Evolutionary conservation across 805 yeast genomes (phyloP).

Genomic region (Saccharomycopsis sp.): DNA sequence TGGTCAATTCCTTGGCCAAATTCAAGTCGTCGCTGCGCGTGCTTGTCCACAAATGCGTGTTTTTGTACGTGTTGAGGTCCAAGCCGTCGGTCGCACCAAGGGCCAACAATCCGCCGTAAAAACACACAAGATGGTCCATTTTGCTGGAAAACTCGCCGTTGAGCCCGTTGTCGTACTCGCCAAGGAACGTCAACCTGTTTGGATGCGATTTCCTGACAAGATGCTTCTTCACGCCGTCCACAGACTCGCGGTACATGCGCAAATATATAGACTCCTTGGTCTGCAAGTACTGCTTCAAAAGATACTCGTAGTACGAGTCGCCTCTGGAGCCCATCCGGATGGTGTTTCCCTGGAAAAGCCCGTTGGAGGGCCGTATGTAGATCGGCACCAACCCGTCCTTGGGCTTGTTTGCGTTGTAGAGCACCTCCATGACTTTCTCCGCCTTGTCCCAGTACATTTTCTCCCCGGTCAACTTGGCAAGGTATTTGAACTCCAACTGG

Average conservation of each 20-base stretch:
- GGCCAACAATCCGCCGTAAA: conserved; percentile 82
- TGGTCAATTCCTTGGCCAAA: conserved; percentile 66
- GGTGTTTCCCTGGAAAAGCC: conserved; percentile 52
- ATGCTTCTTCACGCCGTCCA: conserved; percentile 67
- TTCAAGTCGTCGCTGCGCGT: conserved; percentile 55
- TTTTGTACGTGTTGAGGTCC: conserved; percentile 47
- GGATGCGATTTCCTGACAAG: conserved; percentile 58
- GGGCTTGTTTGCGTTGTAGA: conserved; percentile 55
- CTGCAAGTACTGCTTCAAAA: conserved; percentile 78
- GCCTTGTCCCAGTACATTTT: conserved; percentile 67
- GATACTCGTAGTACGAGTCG: conserved; percentile 87
- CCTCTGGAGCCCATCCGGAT: conserved; percentile 89
- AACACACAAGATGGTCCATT: conserved; percentile 92
- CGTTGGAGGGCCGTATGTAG: conserved; percentile 67
- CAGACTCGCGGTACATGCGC: conserved; percentile 70
- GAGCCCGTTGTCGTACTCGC: conserved; percentile 72
- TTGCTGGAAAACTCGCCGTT: conserved; percentile 53
- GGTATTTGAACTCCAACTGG: conserved; percentile 80
- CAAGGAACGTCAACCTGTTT: conserved; percentile 56
- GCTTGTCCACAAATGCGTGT: conserved; percentile 49
- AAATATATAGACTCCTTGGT: conserved; percentile 60
- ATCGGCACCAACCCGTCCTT: conserved; percentile 79
- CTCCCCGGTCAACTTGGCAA: conserved; percentile 77
- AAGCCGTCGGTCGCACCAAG: conserved; percentile 83
- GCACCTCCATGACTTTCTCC: conserved; percentile 62